A percentile compares a stretch with the other conserved stretches of the same genome.
These are phyloP conservation scores for Hericium coralloides DNA, from an alignment of 768 basidiomycete genomes.

Conservation along the genomic window DNA sequence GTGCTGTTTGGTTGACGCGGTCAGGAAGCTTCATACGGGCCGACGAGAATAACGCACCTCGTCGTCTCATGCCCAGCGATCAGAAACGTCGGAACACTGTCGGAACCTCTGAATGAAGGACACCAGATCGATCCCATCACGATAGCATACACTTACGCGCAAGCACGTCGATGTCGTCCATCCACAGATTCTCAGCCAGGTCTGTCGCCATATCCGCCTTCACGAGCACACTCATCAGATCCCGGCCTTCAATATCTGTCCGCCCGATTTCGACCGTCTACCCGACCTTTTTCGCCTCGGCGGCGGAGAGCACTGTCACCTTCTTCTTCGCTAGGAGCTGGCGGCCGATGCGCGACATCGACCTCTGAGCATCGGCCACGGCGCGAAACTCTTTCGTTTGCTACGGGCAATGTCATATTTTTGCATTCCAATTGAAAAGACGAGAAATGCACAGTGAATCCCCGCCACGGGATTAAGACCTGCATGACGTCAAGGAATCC, in stretches of 20 bases:
- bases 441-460: constrained; percentile 26
- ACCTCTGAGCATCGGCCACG: constrained; percentile 23
- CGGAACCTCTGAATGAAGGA: constrained; percentile 17
- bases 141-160: constrained; percentile 12
- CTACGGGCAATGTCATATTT: constrained; percentile 6
- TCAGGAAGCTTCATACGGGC: too few species aligned
- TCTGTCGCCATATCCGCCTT: constrained; percentile 24
- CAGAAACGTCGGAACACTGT: constrained; percentile 24
- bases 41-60: too few species aligned
- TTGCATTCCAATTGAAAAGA: neutral
- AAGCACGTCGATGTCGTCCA: constrained; percentile 23
- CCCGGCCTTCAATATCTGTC: constrained; percentile 14
- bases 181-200: constrained; percentile 14
- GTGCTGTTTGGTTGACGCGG: constrained; percentile 4
- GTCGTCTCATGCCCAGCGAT: constrained; percentile 23
- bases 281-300: neutral
- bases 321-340: constrained; percentile 47
- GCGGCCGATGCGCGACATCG: constrained; percentile 43
- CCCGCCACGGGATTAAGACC: constrained; percentile 27
- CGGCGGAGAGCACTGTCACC: constrained; percentile 16
- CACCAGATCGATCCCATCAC: too few species aligned
- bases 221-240: constrained; percentile 22
- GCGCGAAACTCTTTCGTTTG: constrained; percentile 13
- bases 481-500: constrained; percentile 25
- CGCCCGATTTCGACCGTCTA: constrained; percentile 2